Evolutionary conservation across 441 rosid species (phyloP), one percentile per base, ranked within the genome.

Genomic region (Populus hybrid): DNA sequence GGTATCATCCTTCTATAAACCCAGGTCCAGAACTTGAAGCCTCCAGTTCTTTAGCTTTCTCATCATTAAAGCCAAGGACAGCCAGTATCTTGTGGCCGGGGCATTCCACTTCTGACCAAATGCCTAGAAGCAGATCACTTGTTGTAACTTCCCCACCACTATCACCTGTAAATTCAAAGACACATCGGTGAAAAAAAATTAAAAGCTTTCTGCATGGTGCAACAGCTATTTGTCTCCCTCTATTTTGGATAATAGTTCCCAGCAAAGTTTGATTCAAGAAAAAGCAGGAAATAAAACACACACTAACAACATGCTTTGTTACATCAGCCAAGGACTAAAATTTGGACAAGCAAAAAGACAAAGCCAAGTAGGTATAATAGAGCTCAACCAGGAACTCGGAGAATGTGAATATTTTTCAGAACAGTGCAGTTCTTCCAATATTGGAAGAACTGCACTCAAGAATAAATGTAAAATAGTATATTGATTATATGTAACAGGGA

Each of bases 31-130:
- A 81, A 79, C 78, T 89, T 76, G 82, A 78, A 3, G 92, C 86
- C 75, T 84, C 83, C 31, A 94, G 88, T 82, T 94, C 97, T 81
- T 83, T 86, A 73, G 93, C 85, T 75, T 88, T 92, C 71, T 81
- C 90, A 82, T 92, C 91, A 67, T 81, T 86, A 79, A 95, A 95
- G 71, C 96, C 97, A 38, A 94, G 86, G 71, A 84, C 68, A 66
- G 82, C 85, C 77, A 92, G 24, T 81, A 94, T 83, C 88, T 88
- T 91, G 86, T 89, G 91, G 78, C 93, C 96, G 3, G 91, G 93
- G 33, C 96, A 91, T 64, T 90, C 94, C 73, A 79, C 87, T 81
- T 87, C 90, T 31, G 90, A 87, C 98, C 99, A 93, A 70, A 95
- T 84, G 53, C 94, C 97, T 1, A 93, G 90, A 77, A 92, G 88